A percentile compares a stretch with the other conserved stretches of the same genome.
These are phyloP conservation scores for Septoria linicola DNA, from an alignment of 2,329 filamentous ascomycete species.

Conservation along the genomic window DNA sequence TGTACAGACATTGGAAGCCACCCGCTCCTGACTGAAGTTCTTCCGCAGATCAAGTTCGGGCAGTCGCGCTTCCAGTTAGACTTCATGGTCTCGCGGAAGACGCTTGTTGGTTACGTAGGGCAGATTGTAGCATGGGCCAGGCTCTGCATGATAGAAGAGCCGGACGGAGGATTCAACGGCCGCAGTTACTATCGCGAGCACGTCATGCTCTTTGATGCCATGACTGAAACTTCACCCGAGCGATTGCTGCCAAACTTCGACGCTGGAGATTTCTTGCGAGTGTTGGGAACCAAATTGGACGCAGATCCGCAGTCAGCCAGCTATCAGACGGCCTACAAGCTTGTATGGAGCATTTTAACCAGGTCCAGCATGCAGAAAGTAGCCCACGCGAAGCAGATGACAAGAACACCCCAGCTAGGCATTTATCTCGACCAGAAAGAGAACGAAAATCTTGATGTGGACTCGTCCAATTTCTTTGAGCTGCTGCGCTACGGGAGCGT, in stretches of 20 bases:
- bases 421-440: constrained; percentile 32
- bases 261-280: constrained; percentile 4
- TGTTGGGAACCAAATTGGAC: constrained; percentile 1
- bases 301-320: neutral
- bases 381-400: constrained; percentile 31
- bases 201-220: constrained; percentile 15
- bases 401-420: constrained; percentile 23
- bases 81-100: neutral
- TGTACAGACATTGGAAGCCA: neutral
- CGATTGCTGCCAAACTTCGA: constrained; percentile 14
- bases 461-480: constrained; percentile 33
- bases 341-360: constrained; percentile 29
- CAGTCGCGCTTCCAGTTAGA: neutral
- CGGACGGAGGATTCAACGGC: constrained; percentile 16
- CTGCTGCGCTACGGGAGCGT: constrained; percentile 33
- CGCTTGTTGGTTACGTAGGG: constrained; percentile 16
- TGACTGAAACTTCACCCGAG: constrained; percentile 14
- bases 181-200: constrained; percentile 16
- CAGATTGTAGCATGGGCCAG: constrained; percentile 16
- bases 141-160: constrained; percentile 12
- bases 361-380: constrained; percentile 31
- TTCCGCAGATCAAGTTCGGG: neutral
- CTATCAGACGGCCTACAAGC: constrained; percentile 8
- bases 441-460: constrained; percentile 30
- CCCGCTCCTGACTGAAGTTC: no score